These are phyloP conservation scores for Lactarius evosmus DNA, from an alignment of 768 basidiomycete species.

Conservation along the genomic window DNA sequence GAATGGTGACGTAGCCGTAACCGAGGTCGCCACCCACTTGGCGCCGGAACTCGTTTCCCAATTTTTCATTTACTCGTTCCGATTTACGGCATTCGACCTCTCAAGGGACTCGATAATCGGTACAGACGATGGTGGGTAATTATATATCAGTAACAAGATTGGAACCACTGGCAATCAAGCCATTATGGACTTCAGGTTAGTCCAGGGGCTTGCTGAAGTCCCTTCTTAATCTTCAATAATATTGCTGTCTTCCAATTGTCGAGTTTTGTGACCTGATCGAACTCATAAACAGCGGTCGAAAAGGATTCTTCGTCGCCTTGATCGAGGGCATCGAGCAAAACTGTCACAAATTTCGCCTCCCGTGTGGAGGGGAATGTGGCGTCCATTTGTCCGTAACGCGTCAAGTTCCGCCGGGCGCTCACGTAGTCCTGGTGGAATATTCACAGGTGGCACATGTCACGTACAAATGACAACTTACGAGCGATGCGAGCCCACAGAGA, in stretches of 20 bases:
- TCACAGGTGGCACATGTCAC: neutral
- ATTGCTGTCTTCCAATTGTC: slow-evolving; percentile 96
- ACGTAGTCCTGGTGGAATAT: slow-evolving; percentile 67
- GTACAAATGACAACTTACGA: slow-evolving; percentile 48
- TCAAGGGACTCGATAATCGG: neutral
- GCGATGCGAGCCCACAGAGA: slow-evolving; percentile 85
- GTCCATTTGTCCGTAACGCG: slow-evolving; percentile 78
- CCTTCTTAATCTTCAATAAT: slow-evolving; percentile 85
- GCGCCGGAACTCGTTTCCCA: slow-evolving; percentile 4
- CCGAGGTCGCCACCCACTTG: neutral
- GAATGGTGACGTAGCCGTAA: slow-evolving; percentile 16
- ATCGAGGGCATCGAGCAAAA: slow-evolving; percentile 75
- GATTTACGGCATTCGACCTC: slow-evolving; percentile 6
- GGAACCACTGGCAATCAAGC: neutral
- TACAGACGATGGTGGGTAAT: slow-evolving; percentile 1
- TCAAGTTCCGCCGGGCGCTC: slow-evolving; percentile 74
- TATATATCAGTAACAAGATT: slow-evolving; percentile 2
- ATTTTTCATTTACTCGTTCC: too few species aligned
- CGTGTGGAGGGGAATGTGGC: slow-evolving; percentile 82
- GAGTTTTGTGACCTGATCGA: slow-evolving; percentile 86
- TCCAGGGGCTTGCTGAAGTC: slow-evolving; percentile 56
- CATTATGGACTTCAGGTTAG: slow-evolving; percentile 26
- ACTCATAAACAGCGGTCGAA: slow-evolving; percentile 85
- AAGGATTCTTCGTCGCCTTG: slow-evolving; percentile 68
- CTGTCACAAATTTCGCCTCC: slow-evolving; percentile 84